Conservation (phyloP, 345 rosid genomes). For the Barbarea vulgaris region DNA sequence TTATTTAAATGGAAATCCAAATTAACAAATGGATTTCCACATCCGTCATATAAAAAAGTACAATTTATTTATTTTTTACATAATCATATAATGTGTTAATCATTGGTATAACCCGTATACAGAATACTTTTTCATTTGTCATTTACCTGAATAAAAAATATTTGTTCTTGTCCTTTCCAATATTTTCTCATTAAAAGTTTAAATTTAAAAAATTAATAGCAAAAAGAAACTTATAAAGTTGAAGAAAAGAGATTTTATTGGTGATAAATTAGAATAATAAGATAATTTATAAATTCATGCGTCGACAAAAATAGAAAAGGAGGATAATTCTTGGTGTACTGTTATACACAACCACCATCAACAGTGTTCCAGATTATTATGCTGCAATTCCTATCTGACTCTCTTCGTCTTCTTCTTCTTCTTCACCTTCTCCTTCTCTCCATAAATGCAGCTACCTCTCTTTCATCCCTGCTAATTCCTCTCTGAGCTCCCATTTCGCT, state of each 20-base stretch:
- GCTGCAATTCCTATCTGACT: constrained; percentile 26
- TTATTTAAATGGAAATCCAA: background rate
- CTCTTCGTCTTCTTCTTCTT: constrained; percentile 24
- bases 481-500: background rate
- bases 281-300: constrained; percentile 7
- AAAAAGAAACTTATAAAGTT: background rate
- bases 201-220: background rate
- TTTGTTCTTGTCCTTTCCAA: background rate
- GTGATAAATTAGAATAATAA: constrained; percentile 1
- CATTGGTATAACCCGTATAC: background rate
- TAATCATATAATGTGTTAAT: background rate
- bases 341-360: constrained; percentile 40
- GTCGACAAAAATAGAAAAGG: constrained; percentile 6
- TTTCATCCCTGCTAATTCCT: background rate
- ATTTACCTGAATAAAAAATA: background rate
- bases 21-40: background rate
- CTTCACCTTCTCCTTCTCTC: background rate
- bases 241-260: background rate
- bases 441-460: constrained; percentile 32
- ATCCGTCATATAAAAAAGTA: background rate
- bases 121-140: background rate
- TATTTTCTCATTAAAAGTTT: background rate
- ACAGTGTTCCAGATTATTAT: constrained; percentile 28
- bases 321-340: constrained; percentile 24
- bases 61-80: too few relatives aligned